phyloP scores from a whole-genome alignment of 495 filamentous ascomycete species.

The Lophiotrema nucula region DNA sequence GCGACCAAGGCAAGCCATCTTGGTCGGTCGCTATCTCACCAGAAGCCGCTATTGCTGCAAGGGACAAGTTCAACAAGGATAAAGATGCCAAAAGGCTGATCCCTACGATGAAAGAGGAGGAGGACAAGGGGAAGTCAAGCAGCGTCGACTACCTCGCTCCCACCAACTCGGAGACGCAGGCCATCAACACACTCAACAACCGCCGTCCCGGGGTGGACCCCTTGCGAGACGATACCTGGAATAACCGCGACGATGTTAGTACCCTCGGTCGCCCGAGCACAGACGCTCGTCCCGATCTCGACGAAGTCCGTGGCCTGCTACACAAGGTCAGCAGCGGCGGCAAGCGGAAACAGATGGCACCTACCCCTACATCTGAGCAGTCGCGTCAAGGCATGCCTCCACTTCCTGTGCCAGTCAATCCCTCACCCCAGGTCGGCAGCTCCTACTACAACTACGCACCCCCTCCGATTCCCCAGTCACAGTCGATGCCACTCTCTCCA shows the following conservation, averaged over 20 bases:
- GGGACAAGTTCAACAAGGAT: slow-evolving; percentile 57
- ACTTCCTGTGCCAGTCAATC: slow-evolving; percentile 22
- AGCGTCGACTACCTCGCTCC: slow-evolving; percentile 37
- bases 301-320: slow-evolving; percentile 31
- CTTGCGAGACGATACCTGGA: slow-evolving; percentile 40
- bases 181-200: slow-evolving; percentile 47
- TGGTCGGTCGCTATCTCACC: slow-evolving; percentile 75
- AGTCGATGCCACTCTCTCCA: slow-evolving; percentile 10
- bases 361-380: neutral
- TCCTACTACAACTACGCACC: slow-evolving; percentile 17
- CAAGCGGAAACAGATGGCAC: slow-evolving; percentile 24
- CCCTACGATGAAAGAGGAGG: slow-evolving; percentile 44
- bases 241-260: slow-evolving; percentile 36
- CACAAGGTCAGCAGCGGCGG: slow-evolving; percentile 30
- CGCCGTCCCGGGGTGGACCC: slow-evolving; percentile 47
- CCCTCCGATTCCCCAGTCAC: neutral
- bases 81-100: slow-evolving; percentile 65
- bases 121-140: slow-evolving; percentile 21
- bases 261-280: slow-evolving; percentile 35
- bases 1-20: slow-evolving; percentile 65
- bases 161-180: slow-evolving; percentile 43
- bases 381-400: slow-evolving; percentile 29
- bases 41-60: slow-evolving; percentile 57
- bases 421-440: slow-evolving; percentile 3
- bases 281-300: slow-evolving; percentile 27